Evolutionary conservation across 192 early-diverging fungal genomes (phyloP).

Genomic region (Pilobolus umbonatus): DNA sequence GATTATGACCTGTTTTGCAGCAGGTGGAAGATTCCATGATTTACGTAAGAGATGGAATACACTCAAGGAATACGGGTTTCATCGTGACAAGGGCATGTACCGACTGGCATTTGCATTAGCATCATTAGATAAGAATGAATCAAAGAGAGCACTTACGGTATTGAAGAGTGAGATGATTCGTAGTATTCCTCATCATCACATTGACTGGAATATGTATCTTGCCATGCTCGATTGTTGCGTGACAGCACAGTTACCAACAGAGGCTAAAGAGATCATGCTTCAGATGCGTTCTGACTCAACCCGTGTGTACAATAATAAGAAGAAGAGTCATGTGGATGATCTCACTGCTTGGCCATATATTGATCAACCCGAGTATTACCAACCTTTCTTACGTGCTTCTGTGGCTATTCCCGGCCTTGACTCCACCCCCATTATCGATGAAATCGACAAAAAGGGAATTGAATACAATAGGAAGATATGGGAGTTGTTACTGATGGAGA

Average conservation of each 20-base stretch:
- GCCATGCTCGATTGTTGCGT: conserved; percentile 35
- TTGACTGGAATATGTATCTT: conserved; percentile 14
- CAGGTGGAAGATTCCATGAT: conserved; percentile 17
- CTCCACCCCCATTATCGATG: conserved; percentile 14
- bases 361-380: conserved; percentile 6
- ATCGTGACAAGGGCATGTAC: conserved; percentile 24
- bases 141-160: conserved; percentile 27
- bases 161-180: conserved; percentile 22
- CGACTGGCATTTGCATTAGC: conserved; percentile 28
- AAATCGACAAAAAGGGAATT: conserved; percentile 17
- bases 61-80: conserved; percentile 26
- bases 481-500: conserved; percentile 15
- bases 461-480: conserved; percentile 14
- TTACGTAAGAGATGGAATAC: conserved; percentile 31
- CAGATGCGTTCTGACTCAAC: neutral
- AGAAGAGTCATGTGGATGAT: neutral
- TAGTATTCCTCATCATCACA: conserved; percentile 3
- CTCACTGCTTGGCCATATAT: neutral
- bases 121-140: conserved; percentile 20
- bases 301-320: neutral
- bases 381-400: conserved; percentile 14
- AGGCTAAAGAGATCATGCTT: conserved; percentile 15
- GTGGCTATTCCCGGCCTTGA: conserved; percentile 5
- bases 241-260: conserved; percentile 13
- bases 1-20: conserved; percentile 32